phyloP scores from a whole-genome alignment of 371 early-diverging fungal species.

The Mortierella sp. region DNA sequence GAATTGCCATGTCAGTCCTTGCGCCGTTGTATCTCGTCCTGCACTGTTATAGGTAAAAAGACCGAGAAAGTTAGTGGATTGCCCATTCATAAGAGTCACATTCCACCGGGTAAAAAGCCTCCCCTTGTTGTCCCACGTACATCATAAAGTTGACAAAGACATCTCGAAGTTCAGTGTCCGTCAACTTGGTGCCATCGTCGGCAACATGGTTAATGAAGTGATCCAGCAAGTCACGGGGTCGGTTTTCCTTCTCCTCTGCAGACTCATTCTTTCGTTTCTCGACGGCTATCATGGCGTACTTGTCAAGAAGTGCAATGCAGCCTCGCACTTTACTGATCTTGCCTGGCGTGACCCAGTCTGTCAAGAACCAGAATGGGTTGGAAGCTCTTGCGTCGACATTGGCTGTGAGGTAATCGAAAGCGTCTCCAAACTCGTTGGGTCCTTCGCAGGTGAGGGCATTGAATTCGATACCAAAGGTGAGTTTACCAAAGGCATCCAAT shows the following conservation, averaged over 20 bases:
- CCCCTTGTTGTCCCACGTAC: conserved; percentile 7
- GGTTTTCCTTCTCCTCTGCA: conserved; percentile 51
- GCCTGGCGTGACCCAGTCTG: conserved; percentile 30
- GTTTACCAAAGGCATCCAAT: conserved; percentile 40
- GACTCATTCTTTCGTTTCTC: conserved; percentile 55
- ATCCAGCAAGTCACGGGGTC: conserved; percentile 61
- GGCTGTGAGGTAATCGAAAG: conserved; percentile 45
- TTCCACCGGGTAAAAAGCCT: no score
- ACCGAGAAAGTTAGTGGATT: no score
- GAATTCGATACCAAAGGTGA: conserved; percentile 47
- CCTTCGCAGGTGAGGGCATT: conserved; percentile 15
- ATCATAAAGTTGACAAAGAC: conserved; percentile 47
- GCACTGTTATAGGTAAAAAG: conserved; percentile 59
- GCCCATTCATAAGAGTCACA: conserved; percentile 65
- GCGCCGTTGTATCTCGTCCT: conserved; percentile 65
- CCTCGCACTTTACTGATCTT: conserved; percentile 10
- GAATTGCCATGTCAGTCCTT: conserved; percentile 49
- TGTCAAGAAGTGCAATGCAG: conserved; percentile 55
- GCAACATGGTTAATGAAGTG: conserved; percentile 66
- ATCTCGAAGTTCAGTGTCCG: conserved; percentile 54
- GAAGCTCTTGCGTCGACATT: conserved; percentile 22
- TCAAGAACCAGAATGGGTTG: conserved; percentile 43
- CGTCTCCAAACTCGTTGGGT: conserved; percentile 44
- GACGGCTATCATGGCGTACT: conserved; percentile 60
- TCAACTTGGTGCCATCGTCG: conserved; percentile 59